Evolutionary conservation across 2,329 filamentous ascomycete genomes (phyloP), one percentile per base, ranked within the genome.

Genomic region (Calonectria pteridis): DNA sequence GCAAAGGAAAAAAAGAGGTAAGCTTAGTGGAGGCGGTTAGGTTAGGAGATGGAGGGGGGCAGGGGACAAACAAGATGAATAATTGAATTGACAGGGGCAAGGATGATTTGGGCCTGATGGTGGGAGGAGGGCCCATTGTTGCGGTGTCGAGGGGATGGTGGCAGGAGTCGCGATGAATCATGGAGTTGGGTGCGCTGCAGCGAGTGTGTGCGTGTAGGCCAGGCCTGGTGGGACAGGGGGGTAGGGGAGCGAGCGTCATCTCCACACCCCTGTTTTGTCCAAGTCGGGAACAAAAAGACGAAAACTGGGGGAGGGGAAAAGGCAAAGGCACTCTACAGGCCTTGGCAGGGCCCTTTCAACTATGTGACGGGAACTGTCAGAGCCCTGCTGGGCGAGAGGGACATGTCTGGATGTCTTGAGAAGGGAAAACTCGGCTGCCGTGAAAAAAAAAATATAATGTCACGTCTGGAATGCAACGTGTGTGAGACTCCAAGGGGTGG

Each of bases 201-300:
- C n/a, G 65, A 4, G 43, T 53, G 18, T 29, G 18, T n/a, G 33
- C 23, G 51, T 67, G n/a, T n/a, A n/a, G n/a, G n/a, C n/a, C n/a
- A 20, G 63, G 20, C 43, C n/a, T 23, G 26, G 40, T 33, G 23
- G 31, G 29, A 66, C 63, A 66, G 46, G 63, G 49, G 62, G 28
- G 28, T 2, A 1, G 16, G 7, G 20, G 18, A n/a, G 55, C 18
- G 40, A 26, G 31, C 31, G 31, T 37, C 14, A 49, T 20, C 51
- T 50, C 51, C 66, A 68, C 51, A 59, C 66, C 66, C 35, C 37
- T 49, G 49, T 28, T 67, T 43, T 58, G 51, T n/a, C 26, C 31
- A 35, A 28, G 33, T 35, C 43, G 31, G 50, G 37, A 43, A 67
- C 33, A 43, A 55, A 37, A 53, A 40, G 31, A 29, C 35, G 40